phyloP scores from a whole-genome alignment of 1,284 basidiomycete genomes.

The Rhodotorula glutinis region DNA sequence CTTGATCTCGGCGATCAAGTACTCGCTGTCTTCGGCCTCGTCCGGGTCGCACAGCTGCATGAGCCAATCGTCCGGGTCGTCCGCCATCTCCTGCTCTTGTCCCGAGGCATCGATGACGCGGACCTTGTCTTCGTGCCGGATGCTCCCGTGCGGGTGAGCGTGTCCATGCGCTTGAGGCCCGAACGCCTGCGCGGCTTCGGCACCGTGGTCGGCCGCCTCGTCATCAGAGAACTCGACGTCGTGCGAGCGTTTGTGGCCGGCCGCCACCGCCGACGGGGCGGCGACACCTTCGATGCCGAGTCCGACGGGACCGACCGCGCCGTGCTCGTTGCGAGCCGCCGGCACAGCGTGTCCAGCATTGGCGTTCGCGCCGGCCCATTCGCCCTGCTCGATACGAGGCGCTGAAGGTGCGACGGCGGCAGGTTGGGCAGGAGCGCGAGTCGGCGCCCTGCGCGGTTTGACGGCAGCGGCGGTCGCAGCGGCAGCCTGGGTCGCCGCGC shows the following conservation, averaged over 20 bases:
- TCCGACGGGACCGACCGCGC: slow-evolving; percentile 6
- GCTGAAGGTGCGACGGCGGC: slow-evolving; percentile 11
- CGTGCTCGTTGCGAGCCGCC: slow-evolving; percentile 8
- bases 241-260: slow-evolving; percentile 36
- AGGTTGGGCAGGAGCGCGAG: slow-evolving; percentile 1
- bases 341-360: neutral
- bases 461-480: slow-evolving; percentile 1
- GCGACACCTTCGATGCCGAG: slow-evolving; percentile 18
- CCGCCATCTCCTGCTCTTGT: slow-evolving; percentile 4
- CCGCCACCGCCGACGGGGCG: neutral
- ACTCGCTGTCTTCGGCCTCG: slow-evolving; percentile 28
- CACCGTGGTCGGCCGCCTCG: slow-evolving; percentile 46
- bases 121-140: slow-evolving; percentile 37
- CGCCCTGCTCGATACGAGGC: slow-evolving; percentile 26
- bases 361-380: slow-evolving; percentile 26
- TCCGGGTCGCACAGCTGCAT: slow-evolving; percentile 26
- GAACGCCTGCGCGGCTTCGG: slow-evolving; percentile 47
- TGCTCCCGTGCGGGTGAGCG: slow-evolving; percentile 23
- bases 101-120: slow-evolving; percentile 14
- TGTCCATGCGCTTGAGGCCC: neutral
- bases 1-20: slow-evolving; percentile 46
- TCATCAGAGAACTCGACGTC: slow-evolving; percentile 51
- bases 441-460: slow-evolving; percentile 6
- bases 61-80: slow-evolving; percentile 36
- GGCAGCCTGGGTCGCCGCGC: slow-evolving; percentile 2